Base-by-base conservation (phyloP, 2,329 filamentous ascomycete genomes). In the Fusarium redolens region DNA sequence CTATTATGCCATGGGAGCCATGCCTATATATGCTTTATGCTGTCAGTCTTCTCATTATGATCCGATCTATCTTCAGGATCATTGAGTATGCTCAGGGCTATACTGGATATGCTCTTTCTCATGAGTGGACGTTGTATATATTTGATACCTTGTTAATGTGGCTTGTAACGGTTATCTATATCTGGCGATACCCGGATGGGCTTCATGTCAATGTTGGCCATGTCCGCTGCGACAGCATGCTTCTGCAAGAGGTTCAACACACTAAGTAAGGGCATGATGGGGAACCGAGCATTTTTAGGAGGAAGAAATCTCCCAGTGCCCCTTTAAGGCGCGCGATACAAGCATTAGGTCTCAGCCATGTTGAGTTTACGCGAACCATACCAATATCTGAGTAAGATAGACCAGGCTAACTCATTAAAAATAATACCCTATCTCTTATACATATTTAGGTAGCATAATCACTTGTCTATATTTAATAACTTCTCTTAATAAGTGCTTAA, bases 241-340 rank as follows among this genome's bases (percentile, higher is more conserved):
- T 22, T 22, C n/a, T 43, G 14, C 3, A 22, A 22, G 9, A 43
- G 14, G n/a, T 22, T 22, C 40, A 43, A 14, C 4, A 10, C 5
- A 22, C 15, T 4, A 43, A 43, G 20, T 43, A 43, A 43, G 6
- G 9, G 5, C 11, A 1, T 4, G 14, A 43, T 22, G 22, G 40
- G 1, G 1, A 20, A 4, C n/a, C 0, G 4, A 22, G n/a, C 4
- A 43, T 15, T 41, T n/a, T 7, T 38, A 25, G 25, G 25, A 25
- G 25, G 25, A 25, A 25, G 25, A 25, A 25, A 25, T 25, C 25
- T 25, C 25, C 25, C 25, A 25, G 25, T 25, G 25, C 25, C 25
- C 25, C 25, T 25, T 4, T 25, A 25, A 25, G 25, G 25, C 25
- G 25, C 25, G 25, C 25, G 25, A 25, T 25, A 25, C 25, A 25